A percentile compares a stretch with the other conserved stretches of the same genome.
These are phyloP conservation scores for Bacterosira constricta DNA, from an alignment of 108 stramenopile species.

Conservation along the genomic window DNA sequence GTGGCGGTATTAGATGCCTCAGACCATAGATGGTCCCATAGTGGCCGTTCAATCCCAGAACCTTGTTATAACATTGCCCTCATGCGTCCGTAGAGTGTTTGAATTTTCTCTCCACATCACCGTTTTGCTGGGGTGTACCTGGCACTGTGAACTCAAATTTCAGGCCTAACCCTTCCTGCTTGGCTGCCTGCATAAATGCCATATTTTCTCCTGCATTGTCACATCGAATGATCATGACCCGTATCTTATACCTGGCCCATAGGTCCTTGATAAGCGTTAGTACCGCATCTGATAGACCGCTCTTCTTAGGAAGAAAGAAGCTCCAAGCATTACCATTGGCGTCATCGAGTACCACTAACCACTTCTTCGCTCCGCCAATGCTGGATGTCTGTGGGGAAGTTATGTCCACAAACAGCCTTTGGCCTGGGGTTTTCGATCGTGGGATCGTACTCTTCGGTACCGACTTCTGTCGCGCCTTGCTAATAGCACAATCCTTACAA, in stretches of 20 bases:
- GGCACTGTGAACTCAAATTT: conserved; percentile 13
- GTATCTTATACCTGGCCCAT: neutral
- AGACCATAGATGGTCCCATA: neutral
- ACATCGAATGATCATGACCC: conserved; percentile 8
- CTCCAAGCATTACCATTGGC: neutral
- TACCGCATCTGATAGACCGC: neutral
- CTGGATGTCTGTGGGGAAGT: neutral
- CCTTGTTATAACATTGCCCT: neutral
- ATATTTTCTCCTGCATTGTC: conserved; percentile 23
- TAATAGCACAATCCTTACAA: conserved; percentile 16
- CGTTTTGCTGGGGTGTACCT: conserved; percentile 19
- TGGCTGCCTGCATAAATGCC: neutral
- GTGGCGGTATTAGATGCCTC: conserved; percentile 13
- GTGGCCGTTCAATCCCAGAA: neutral
- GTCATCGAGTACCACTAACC: neutral
- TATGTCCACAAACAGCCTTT: conserved; percentile 8
- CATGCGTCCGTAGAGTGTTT: neutral
- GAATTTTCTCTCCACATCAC: conserved; percentile 11
- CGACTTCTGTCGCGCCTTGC: conserved; percentile 3
- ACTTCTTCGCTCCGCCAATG: neutral
- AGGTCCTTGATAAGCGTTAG: neutral
- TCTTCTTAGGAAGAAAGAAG: conserved; percentile 9
- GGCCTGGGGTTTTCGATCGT: neutral
- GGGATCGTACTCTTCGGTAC: neutral
- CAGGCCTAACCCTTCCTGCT: conserved; percentile 12